Evolutionary conservation across 805 yeast genomes (phyloP).

Genomic region (Lipomyces yamadae): DNA sequence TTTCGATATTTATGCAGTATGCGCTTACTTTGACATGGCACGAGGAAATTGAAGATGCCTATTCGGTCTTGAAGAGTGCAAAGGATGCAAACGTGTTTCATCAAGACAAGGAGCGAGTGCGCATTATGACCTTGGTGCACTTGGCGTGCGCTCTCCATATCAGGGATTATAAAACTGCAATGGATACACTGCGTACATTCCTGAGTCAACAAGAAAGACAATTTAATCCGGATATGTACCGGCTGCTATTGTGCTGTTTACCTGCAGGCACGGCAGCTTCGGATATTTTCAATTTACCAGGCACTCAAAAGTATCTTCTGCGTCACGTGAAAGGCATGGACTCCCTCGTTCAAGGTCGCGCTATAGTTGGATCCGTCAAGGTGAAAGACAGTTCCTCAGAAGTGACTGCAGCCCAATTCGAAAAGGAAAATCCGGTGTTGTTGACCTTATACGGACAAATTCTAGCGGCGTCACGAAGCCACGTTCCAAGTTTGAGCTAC

Average conservation of each 20-base stretch:
- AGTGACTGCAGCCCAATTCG: slow-evolving; percentile 20
- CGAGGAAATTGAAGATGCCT: slow-evolving; percentile 66
- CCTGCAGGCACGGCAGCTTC: slow-evolving; percentile 63
- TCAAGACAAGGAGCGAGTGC: slow-evolving; percentile 64
- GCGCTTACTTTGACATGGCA: slow-evolving; percentile 68
- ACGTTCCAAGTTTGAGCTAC: slow-evolving; percentile 80
- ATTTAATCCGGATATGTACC: slow-evolving; percentile 70
- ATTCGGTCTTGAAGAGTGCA: slow-evolving; percentile 73
- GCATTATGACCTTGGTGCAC: slow-evolving; percentile 65
- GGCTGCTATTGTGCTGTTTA: slow-evolving; percentile 66
- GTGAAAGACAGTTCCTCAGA: slow-evolving; percentile 49
- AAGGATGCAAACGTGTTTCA: slow-evolving; percentile 77
- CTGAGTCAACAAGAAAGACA: slow-evolving; percentile 59
- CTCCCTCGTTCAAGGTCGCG: slow-evolving; percentile 58
- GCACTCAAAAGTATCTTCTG: slow-evolving; percentile 86
- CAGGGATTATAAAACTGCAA: slow-evolving; percentile 59
- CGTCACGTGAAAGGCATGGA: slow-evolving; percentile 92
- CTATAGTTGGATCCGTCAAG: slow-evolving; percentile 79
- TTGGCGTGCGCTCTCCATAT: slow-evolving; percentile 60
- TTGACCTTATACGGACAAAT: slow-evolving; percentile 79
- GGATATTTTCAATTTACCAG: slow-evolving; percentile 70
- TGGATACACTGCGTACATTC: slow-evolving; percentile 59
- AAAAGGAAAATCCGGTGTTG: slow-evolving; percentile 60
- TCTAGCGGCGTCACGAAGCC: slow-evolving; percentile 79
- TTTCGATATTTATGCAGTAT: slow-evolving; percentile 77